Percentiles rank a stretch among this genome's conserved stretches.
These are phyloP conservation scores for Colletotrichum tabaci DNA, from an alignment of 2,329 filamentous ascomycete genomes.

Conservation along the genomic window DNA sequence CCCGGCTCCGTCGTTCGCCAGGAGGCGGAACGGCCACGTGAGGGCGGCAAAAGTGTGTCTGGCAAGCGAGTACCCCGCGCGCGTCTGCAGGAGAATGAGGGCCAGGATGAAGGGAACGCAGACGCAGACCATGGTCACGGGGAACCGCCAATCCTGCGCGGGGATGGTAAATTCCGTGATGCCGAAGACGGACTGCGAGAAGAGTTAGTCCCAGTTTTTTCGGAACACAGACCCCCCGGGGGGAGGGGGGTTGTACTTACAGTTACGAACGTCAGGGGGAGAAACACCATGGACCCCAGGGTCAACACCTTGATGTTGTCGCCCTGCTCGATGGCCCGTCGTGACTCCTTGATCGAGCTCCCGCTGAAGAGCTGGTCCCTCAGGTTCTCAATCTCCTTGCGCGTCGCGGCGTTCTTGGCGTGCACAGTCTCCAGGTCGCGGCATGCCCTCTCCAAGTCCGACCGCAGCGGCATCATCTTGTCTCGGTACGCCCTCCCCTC, in stretches of 20 bases:
- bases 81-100: conserved; percentile 62
- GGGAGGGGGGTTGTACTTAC: conserved; percentile 47
- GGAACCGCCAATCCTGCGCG: conserved; percentile 61
- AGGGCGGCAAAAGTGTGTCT: conserved; percentile 20
- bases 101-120: conserved; percentile 66
- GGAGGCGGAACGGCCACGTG: conserved; percentile 22
- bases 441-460: conserved; percentile 67
- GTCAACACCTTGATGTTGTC: conserved; percentile 74
- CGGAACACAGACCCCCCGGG: neutral
- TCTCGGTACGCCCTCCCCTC: conserved; percentile 64
- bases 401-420: conserved; percentile 66
- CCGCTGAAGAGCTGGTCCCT: conserved; percentile 75
- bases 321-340: conserved; percentile 75
- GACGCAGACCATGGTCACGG: conserved; percentile 76
- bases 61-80: conserved; percentile 47
- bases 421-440: conserved; percentile 62
- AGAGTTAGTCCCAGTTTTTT: conserved; percentile 7
- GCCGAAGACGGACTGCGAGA: conserved; percentile 66
- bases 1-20: neutral
- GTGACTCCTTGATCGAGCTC: conserved; percentile 73
- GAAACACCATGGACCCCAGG: conserved; percentile 72
- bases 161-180: conserved; percentile 63
- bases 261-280: conserved; percentile 74
- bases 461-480: conserved; percentile 61
- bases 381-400: conserved; percentile 69